phyloP scores from a whole-genome alignment of 345 rosid genomes.

The Eucalyptus sp. region DNA sequence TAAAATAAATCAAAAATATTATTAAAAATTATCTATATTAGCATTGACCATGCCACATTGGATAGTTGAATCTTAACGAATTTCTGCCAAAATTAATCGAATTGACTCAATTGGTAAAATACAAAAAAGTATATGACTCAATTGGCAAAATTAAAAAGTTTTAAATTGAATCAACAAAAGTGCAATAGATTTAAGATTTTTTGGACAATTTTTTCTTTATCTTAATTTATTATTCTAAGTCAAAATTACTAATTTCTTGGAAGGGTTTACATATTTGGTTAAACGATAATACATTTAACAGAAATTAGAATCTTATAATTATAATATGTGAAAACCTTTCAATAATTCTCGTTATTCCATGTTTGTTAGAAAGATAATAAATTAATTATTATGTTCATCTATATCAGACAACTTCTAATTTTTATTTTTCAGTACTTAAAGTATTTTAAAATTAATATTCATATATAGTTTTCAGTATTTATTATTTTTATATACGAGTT shows the following conservation, averaged over 20 bases:
- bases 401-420: background rate
- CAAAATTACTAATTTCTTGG: background rate
- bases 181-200: no score
- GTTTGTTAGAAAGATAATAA: background rate
- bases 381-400: background rate
- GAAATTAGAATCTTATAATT: background rate
- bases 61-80: no score
- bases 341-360: background rate
- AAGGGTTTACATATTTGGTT: background rate
- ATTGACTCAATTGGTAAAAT: accelerated
- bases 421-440: background rate
- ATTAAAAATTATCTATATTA: accelerated
- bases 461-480: no score
- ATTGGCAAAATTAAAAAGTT: accelerated
- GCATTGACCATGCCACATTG: accelerated
- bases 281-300: no score
- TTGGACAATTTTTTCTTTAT: no score
- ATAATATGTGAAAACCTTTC: background rate
- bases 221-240: no score
- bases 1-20: no score
- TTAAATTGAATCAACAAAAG: no score
- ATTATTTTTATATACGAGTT: no score
- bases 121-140: accelerated
- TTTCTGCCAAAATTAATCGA: no score
- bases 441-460: no score